Conservation (phyloP, 75 land plant species). For the Gnetum montanum region DNA sequence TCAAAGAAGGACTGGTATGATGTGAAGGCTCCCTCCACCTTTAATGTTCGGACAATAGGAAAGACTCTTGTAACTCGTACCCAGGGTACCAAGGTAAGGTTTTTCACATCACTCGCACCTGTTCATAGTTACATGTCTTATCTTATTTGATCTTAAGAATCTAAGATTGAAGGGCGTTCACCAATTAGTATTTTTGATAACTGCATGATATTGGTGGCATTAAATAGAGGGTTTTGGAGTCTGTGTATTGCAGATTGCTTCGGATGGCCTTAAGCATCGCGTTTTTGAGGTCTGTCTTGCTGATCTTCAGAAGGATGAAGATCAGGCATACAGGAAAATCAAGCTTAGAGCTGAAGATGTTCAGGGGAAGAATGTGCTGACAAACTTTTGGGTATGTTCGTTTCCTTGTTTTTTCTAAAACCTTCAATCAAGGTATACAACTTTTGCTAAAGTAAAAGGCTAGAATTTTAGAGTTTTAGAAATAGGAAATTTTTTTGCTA, state of each 20-base stretch:
- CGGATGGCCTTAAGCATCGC: slow-evolving; percentile 58
- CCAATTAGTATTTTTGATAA: too few species aligned
- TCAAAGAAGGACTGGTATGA: slow-evolving; percentile 99
- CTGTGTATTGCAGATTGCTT: slow-evolving; percentile 33
- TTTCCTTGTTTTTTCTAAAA: not conserved
- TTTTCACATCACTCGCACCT: too few species aligned
- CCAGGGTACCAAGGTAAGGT: slow-evolving; percentile 81
- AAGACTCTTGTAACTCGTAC: slow-evolving; percentile 88
- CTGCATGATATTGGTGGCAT: too few species aligned
- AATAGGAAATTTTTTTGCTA: not conserved
- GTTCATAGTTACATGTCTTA: too few species aligned
- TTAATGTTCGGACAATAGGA: slow-evolving; percentile 46
- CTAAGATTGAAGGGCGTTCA: too few species aligned
- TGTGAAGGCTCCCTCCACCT: slow-evolving; percentile 77
- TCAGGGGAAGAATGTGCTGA: slow-evolving; percentile 50
- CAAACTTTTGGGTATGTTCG: slow-evolving; percentile 45
- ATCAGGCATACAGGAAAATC: slow-evolving; percentile 49
- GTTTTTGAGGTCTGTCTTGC: slow-evolving; percentile 56
- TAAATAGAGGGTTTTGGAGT: too few species aligned
- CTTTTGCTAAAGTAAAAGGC: not conserved
- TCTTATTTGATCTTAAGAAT: too few species aligned
- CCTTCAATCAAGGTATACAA: not conserved
- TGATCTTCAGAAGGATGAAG: slow-evolving; percentile 50
- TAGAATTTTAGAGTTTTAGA: not conserved
- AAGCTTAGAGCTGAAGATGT: slow-evolving; percentile 47